Evolutionary conservation across 1,139 yeast species (phyloP), one percentile per base, ranked within the genome.

Genomic region (Yamadazyma triangularis): DNA sequence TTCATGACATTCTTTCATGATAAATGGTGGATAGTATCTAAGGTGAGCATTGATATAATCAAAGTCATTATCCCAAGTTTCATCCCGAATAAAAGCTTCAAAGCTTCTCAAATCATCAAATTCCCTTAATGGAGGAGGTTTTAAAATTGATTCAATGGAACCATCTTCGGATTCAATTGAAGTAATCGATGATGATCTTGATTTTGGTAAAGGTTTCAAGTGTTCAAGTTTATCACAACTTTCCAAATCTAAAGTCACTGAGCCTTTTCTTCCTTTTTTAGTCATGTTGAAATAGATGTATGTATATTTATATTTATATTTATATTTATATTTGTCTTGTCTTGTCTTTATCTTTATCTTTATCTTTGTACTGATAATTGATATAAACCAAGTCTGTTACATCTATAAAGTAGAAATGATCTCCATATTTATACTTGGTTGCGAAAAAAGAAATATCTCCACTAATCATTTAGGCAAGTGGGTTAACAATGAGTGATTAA

Each of bases 41-140:
- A 80, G 63, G 43, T 73, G 79, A 30, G 85, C 85, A 51, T 79
- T 84, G 46, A 78, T 64, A 48, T 77, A 73, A 49, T 77, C 84
- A 49, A 72, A 79, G 38, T 80, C 88, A 38, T 81, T 79, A 53
- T 81, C 89, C 74, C 85, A 80, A 9, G 84, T 76, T 50, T 79
- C 88, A 48, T 79, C 86, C 48, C 78, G 69, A 38, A 82, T 64
- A 53, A 65, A 82, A 28, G 70, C 68, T 52, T 79, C 86, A 49
- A 82, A 81, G 13, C 75, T 66, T 12, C 64, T 67, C 44, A 82
- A 59, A 38, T 76, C 82, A 31, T 82, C 89, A 56, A 82, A 82
- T 30, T 67, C 71, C 32, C 64, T 55, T 39, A 57, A 45, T 34
- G 71, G 67, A 18, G 74, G 73, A 22, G 70, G 67, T 25, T 48